Base-by-base conservation (phyloP, 2,329 filamentous ascomycete species). In the Colletotrichum lindemuthianum region DNA sequence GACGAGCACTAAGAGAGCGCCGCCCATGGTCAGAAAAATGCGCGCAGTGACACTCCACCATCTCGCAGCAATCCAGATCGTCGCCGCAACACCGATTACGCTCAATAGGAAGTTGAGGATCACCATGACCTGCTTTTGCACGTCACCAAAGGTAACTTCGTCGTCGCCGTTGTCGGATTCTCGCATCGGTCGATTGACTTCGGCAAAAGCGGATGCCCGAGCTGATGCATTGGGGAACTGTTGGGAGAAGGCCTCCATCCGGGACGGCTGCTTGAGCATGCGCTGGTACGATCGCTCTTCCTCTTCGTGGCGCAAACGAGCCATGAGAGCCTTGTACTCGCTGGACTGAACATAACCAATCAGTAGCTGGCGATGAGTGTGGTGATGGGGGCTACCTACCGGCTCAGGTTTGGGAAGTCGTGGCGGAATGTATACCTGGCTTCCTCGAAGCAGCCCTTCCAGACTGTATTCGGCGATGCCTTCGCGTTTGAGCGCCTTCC, bases 81-180 rank as follows among this genome's bases (percentile, higher is more conserved):
- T 92, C 2, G 85, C 88, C 3, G 88, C 90, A 54, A 91, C 91
- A 48, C 94, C 92, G 3, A 95, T 80, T 57, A 97, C 91, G 55
- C 92, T 97, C 57, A 97, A 83, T 43, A 97, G 79, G 54, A 98
- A 93, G 75, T 98, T 99, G 71, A 97, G 84, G 55, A 98, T 93
- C 8, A 98, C 82, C 45, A 91, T 89, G 60, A 96, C 79, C 72
- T 96, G 92, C n/a, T 91, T 84, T 74, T 95, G 90, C 1, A 96
- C 83, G 65, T 96, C 92, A 40, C 86, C 84, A 68, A 89, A 89
- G 2, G 88, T 89, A 2, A 91, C 79, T 2, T 90, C 88, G 67
- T 92, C 90, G 68, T 87, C 80, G 61, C 84, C 83, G 69, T 77
- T 79, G 63, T 85, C 85, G 33, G 78, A 76, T 15, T 77, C 73